Conservation (phyloP, 1,284 basidiomycete genomes). For the Apiotrichum mycotoxinovorans region DNA sequence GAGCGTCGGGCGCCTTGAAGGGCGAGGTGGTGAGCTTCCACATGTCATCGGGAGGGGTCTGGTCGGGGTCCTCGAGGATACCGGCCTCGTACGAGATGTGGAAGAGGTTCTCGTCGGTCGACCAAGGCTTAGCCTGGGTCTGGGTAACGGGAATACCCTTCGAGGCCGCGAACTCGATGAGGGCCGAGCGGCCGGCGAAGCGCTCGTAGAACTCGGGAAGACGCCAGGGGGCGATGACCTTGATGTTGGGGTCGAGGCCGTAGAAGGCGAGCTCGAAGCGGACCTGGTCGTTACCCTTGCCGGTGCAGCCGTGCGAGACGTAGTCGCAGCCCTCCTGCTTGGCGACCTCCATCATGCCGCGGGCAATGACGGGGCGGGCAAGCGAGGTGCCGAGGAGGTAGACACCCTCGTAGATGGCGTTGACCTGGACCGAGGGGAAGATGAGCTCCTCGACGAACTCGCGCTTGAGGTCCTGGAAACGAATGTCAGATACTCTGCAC, state of each 20-base stretch:
- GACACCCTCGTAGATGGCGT: constrained; percentile 98
- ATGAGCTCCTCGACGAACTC: constrained; percentile 97
- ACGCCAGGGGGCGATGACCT: constrained; percentile 97
- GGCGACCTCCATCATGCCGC: constrained; percentile 95
- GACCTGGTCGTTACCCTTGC: constrained; percentile 99
- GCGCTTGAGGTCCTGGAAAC: constrained; percentile 79
- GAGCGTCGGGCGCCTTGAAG: constrained; percentile 72
- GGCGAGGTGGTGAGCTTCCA: constrained; percentile 94
- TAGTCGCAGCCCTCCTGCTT: constrained; percentile 89
- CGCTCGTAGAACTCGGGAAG: constrained; percentile 96
- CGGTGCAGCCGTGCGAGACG: constrained; percentile 97
- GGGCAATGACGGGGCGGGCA: constrained; percentile 96
- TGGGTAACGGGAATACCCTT: constrained; percentile 92
- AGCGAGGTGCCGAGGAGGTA: constrained; percentile 98
- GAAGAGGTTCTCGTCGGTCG: constrained; percentile 98
- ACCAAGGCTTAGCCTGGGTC: constrained; percentile 97
- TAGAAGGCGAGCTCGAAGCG: constrained; percentile 99
- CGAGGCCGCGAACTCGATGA: constrained; percentile 83
- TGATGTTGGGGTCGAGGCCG: constrained; percentile 96
- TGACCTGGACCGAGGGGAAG: constrained; percentile 96
- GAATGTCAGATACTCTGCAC: background rate
- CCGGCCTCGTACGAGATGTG: constrained; percentile 99
- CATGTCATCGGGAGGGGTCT: constrained; percentile 95
- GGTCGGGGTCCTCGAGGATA: constrained; percentile 95
- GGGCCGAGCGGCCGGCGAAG: constrained; percentile 89